Percentiles rank a stretch among this genome's conserved stretches.
Conservation (phyloP, 768 basidiomycete species). For the Suillus clintonianus region DNA sequence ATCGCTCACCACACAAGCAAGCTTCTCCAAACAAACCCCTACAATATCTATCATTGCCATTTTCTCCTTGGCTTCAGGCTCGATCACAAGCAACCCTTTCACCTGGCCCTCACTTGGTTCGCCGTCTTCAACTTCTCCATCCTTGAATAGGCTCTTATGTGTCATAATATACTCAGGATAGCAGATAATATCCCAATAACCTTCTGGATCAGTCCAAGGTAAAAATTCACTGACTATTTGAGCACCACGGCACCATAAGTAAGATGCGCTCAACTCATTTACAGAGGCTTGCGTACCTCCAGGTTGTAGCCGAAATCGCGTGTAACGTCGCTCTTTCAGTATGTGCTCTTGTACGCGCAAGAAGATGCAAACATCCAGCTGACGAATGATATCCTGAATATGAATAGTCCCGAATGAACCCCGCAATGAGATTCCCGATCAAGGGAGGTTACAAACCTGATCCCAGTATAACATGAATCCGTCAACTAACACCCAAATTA, state of each 20-base stretch:
- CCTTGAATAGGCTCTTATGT: conserved; percentile 68
- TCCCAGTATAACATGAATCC: conserved; percentile 96
- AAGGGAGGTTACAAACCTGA: conserved; percentile 43
- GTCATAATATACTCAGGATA: conserved; percentile 92
- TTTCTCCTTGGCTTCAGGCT: conserved; percentile 53
- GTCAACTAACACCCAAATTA: conserved; percentile 85
- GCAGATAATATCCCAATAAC: conserved; percentile 90
- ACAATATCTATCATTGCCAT: conserved; percentile 67
- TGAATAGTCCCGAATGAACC: neutral
- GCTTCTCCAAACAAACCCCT: conserved; percentile 49
- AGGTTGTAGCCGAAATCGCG: conserved; percentile 82
- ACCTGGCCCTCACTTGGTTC: conserved; percentile 43
- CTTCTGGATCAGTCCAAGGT: conserved; percentile 84
- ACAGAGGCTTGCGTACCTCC: conserved; percentile 60
- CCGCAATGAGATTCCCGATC: neutral
- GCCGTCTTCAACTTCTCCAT: conserved; percentile 77
- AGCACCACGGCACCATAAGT: conserved; percentile 3
- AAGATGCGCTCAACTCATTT: conserved; percentile 12
- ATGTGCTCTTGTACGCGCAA: conserved; percentile 80
- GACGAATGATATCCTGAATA: conserved; percentile 63
- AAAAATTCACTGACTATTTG: conserved; percentile 14
- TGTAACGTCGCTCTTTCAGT: conserved; percentile 72
- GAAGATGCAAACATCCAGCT: conserved; percentile 78
- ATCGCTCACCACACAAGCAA: conserved; percentile 25
- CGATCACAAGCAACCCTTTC: conserved; percentile 58